Conservation (phyloP, 2,329 filamentous ascomycete genomes). For the Penicillium sp. region DNA sequence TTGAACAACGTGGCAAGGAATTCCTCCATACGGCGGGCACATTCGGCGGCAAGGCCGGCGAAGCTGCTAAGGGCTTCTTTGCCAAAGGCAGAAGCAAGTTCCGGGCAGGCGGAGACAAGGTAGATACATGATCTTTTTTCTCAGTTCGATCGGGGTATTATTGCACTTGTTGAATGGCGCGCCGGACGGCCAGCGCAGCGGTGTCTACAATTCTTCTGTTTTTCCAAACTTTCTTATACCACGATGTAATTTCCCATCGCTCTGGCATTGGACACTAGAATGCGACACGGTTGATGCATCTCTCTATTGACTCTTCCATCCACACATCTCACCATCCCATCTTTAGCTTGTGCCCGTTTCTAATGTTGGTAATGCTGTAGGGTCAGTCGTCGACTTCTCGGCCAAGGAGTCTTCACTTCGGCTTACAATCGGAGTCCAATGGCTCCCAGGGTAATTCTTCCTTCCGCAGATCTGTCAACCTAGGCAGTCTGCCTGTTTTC, state of each 20-base stretch:
- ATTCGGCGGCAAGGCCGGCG: slow-evolving; percentile 67
- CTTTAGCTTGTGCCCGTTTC: slow-evolving; percentile 18
- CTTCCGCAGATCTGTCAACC: slow-evolving; percentile 23
- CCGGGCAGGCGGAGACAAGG: slow-evolving; percentile 71
- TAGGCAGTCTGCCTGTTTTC: slow-evolving; percentile 26
- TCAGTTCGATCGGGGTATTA: slow-evolving; percentile 4
- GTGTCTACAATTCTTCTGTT: slow-evolving; percentile 13
- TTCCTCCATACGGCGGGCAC: slow-evolving; percentile 79
- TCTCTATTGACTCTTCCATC: neutral
- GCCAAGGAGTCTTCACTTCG: slow-evolving; percentile 24
- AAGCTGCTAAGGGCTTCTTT: slow-evolving; percentile 86
- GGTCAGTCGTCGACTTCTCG: slow-evolving; percentile 29
- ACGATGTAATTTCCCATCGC: slow-evolving; percentile 31
- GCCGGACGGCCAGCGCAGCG: slow-evolving; percentile 11
- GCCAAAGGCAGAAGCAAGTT: slow-evolving; percentile 89
- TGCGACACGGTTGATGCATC: slow-evolving; percentile 30
- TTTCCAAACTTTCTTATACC: slow-evolving; percentile 26
- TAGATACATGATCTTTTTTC: slow-evolving; percentile 57
- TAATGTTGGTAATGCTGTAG: slow-evolving; percentile 37
- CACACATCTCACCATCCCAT: slow-evolving; percentile 4
- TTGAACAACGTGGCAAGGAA: slow-evolving; percentile 85
- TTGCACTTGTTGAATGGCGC: slow-evolving; percentile 8
- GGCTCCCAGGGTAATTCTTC: slow-evolving; percentile 14
- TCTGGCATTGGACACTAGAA: slow-evolving; percentile 26
- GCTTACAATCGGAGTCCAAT: slow-evolving; percentile 16